Base-by-base conservation (phyloP, 202 grass and related monocot species). In the Schoenoplectus tabernaemontani region DNA sequence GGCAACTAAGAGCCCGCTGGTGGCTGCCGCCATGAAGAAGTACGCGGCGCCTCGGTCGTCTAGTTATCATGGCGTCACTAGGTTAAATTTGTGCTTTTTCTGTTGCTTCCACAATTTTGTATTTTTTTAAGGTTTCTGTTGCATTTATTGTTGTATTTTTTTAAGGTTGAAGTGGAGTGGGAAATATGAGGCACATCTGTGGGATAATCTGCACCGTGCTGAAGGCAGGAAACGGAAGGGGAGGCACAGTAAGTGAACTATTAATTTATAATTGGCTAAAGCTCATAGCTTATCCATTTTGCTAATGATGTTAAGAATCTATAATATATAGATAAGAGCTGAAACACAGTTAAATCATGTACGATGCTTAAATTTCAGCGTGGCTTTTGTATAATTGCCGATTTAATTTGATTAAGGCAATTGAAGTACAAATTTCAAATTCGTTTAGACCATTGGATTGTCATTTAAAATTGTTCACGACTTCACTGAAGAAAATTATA, bases 91-190 rank as follows among this genome's bases (percentile, higher is more conserved):
- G 76, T 71, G 26, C 6, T 75, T 19, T 36, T 23, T 61, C 24
- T 78, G 41, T 78, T 38, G 43, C 9, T 41, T 43, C 33, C 3
- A 46, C 6, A 0, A 8, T 4, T 76, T 76, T 71, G 3, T 63
- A 58, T 60, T 2, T 47, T 59, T 19, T 28, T 76, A 13, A 16
- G 8, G 22, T 83, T 48, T 67, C 32, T 9, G 12, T 16, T 85
- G 38, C 5, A 74, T 65, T 39, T 64, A 43, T 82, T 82, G 36
- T 67, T 59, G 77, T 62, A 56, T 17, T 20, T 24, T 54, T 75
- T 75, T 9, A 80, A 98, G 91, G 85, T 80, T 95, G 20, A 95
- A 98, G 76, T 95, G 91, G 96, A 98, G 96, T 76, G 96, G 96
- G 62, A 98, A 98, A 64, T 98, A 57, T 84, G 91, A 95, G 86